These are phyloP conservation scores for Starmera stellimalicola DNA, from an alignment of 1,139 yeast species.

Conservation along the genomic window DNA sequence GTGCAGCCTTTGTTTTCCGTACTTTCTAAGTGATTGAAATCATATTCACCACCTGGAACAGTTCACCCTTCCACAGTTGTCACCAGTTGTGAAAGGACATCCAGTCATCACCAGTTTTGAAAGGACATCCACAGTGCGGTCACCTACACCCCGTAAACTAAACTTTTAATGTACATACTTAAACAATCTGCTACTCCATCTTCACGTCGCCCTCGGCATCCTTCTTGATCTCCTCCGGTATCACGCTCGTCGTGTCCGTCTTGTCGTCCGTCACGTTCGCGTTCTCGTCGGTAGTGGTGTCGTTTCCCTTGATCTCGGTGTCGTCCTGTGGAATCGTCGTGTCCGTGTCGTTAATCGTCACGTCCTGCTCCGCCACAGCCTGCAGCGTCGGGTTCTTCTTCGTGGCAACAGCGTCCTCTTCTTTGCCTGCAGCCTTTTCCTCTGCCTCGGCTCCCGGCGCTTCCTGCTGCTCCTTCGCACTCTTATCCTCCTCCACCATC, in stretches of 20 bases:
- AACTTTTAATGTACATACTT: too few relatives aligned
- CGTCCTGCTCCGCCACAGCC: conserved; percentile 19
- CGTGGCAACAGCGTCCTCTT: conserved; percentile 13
- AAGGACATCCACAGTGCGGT: too few relatives aligned
- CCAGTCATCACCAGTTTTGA: too few relatives aligned
- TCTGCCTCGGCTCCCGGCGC: conserved; percentile 11
- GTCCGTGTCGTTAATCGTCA: conserved; percentile 26
- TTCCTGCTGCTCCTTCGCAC: conserved; percentile 14
- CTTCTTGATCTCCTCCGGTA: conserved; percentile 6
- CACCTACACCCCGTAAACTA: too few relatives aligned
- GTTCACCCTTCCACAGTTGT: too few relatives aligned
- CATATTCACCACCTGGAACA: too few relatives aligned
- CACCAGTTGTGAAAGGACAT: too few relatives aligned
- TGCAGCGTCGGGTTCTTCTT: conserved; percentile 16
- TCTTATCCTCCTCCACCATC: conserved; percentile 6
- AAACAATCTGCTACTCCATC: conserved; percentile 20
- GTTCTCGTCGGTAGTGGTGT: conserved; percentile 22
- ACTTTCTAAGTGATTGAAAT: too few relatives aligned
- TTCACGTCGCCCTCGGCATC: conserved; percentile 25
- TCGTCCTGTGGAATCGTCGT: conserved; percentile 23
- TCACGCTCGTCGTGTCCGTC: conserved; percentile 12
- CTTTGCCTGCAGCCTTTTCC: conserved; percentile 13
- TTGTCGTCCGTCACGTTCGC: conserved; percentile 10
- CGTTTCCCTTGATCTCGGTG: conserved; percentile 21
- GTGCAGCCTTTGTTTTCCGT: too few relatives aligned